phyloP scores from a whole-genome alignment of 805 yeast genomes.

The Wickerhamiella nectarea region DNA sequence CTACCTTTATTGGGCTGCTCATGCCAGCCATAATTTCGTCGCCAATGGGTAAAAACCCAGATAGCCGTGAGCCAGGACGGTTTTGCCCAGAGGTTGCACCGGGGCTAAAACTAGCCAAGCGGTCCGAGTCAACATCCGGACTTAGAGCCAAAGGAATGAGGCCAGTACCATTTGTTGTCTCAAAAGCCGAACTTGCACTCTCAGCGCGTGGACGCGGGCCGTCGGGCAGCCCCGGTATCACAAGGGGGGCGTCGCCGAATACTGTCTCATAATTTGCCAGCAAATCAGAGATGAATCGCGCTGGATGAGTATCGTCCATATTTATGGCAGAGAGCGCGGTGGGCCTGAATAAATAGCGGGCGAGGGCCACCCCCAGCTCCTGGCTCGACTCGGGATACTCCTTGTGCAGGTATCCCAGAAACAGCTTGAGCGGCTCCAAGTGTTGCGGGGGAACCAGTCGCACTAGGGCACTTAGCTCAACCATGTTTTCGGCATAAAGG shows the following conservation, averaged over 20 bases:
- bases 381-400: not conserved
- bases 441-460: conserved; percentile 18
- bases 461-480: conserved; percentile 17
- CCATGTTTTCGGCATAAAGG: conserved; percentile 30
- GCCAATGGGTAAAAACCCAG: no score
- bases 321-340: conserved; percentile 21
- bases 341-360: conserved; percentile 23
- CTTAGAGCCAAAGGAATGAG: conserved; percentile 4
- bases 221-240: not conserved
- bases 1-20: not conserved
- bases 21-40: not conserved
- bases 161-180: conserved; percentile 2
- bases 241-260: conserved; percentile 11
- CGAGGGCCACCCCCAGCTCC: conserved; percentile 15
- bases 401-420: conserved; percentile 15
- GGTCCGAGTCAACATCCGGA: not conserved
- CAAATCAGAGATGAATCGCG: conserved; percentile 18
- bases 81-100: no score
- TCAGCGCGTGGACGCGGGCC: not conserved
- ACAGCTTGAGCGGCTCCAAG: conserved; percentile 14
- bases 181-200: conserved; percentile 5
- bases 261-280: conserved; percentile 16
- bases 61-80: no score
- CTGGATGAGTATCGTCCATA: conserved; percentile 23
- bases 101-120: no score